Evolutionary conservation across 2,329 filamentous ascomycete genomes (phyloP), one percentile per base, ranked within the genome.

Genomic region (Rhynchosporium secalis): DNA sequence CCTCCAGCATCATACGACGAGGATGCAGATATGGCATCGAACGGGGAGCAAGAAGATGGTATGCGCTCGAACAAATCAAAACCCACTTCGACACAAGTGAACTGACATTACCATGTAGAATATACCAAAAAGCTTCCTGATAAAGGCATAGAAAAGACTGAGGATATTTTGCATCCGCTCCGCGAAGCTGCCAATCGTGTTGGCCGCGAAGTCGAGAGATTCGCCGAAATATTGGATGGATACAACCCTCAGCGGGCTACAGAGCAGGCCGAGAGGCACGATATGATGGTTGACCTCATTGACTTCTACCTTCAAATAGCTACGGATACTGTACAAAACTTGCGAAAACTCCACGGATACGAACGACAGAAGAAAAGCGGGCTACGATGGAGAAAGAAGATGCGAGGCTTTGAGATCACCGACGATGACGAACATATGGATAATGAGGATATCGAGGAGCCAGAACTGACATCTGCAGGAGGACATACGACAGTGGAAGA

Each of bases 121-220:
- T 63, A 67, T 40, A 65, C 66, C 38, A 70, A 67, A n/a, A 66
- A 65, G 61, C 62, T 68, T 12, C 68, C 68, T 57, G 63, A 71
- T 38, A 72, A 78, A 45, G 76, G 58, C 20, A 62, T 70, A 3
- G 68, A 79, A 60, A 79, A 79, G 40, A 75, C 77, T 15, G 76
- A 78, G 29, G 78, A 80, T 65, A 76, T 81, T 38, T 75, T 87
- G 36, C 81, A 84, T 68, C 85, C 85, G 20, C 77, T 89, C 66
- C 84, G 85, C 73, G 81, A 83, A 66, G 85, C 86, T 69, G 86
- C 86, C 64, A 84, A 91, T 68, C 82, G 84, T 48, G 86, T 91
- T 38, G 89, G 90, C 56, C 86, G 87, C 65, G 92, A 96, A 76
- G 91, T 96, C 63, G 92, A 96, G 77, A 83, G 86, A 49, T 97